phyloP scores from a whole-genome alignment of 176 grass and related monocot genomes.

The Canna indica region DNA sequence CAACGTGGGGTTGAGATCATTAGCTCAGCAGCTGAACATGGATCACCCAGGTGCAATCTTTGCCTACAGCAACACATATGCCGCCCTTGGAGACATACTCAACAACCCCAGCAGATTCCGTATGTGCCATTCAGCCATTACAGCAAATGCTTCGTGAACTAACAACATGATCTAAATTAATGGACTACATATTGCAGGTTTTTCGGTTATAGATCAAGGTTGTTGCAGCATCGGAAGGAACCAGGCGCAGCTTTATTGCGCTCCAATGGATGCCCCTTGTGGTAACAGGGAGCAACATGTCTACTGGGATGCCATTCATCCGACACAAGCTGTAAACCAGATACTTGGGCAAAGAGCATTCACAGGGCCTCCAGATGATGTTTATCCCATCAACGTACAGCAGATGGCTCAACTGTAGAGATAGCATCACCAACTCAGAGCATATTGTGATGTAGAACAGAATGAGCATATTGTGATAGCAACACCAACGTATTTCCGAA shows the following conservation, averaged over 20 bases:
- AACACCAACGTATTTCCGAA: too few species aligned
- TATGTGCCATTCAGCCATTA: not conserved
- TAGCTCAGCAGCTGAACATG: slow-evolving; percentile 44
- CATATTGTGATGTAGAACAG: too few species aligned
- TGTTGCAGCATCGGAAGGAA: slow-evolving; percentile 28
- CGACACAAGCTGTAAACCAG: slow-evolving; percentile 37
- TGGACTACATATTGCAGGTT: slow-evolving; percentile 8
- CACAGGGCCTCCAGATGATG: slow-evolving; percentile 18
- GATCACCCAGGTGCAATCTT: slow-evolving; percentile 32
- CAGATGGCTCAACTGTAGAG: slow-evolving; percentile 33
- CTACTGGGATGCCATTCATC: slow-evolving; percentile 50
- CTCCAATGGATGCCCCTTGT: slow-evolving; percentile 22
- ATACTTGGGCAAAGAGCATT: slow-evolving; percentile 32
- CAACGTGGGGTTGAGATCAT: slow-evolving; percentile 39
- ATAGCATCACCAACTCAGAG: too few species aligned
- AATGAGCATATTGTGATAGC: too few species aligned
- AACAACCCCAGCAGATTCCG: slow-evolving; percentile 21
- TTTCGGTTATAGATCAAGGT: slow-evolving; percentile 24
- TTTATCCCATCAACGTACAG: slow-evolving; percentile 48
- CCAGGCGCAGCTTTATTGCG: slow-evolving; percentile 25
- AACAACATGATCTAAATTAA: not conserved
- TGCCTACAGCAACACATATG: slow-evolving; percentile 40
- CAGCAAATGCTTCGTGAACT: not conserved
- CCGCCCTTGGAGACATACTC: slow-evolving; percentile 24
- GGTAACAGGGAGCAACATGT: slow-evolving; percentile 18